phyloP scores from a whole-genome alignment of 306 rosid genomes.

The Begonia peltatifolia region DNA sequence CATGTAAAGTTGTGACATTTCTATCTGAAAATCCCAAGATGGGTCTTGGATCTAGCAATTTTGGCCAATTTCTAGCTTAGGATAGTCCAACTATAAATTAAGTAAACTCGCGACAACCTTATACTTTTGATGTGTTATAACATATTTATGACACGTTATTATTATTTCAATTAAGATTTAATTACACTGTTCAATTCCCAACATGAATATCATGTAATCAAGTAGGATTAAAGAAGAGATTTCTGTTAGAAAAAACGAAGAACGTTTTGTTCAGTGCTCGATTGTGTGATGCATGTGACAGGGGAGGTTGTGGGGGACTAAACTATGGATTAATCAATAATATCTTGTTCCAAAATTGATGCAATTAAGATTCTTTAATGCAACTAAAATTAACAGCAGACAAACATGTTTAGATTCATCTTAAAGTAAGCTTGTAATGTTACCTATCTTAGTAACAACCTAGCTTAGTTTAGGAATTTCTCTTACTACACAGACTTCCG shows the following conservation, averaged over 20 bases:
- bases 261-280: background rate
- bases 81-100: background rate
- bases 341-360: background rate
- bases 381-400: background rate
- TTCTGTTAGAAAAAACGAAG: background rate
- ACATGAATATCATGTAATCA: background rate
- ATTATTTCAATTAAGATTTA: background rate
- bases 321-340: background rate
- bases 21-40: background rate
- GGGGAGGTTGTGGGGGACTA: too few species aligned
- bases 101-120: background rate
- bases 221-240: background rate
- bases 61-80: background rate
- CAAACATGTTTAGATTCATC: background rate
- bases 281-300: too few species aligned
- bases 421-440: background rate
- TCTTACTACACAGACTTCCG: too few species aligned
- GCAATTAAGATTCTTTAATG: background rate
- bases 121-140: background rate
- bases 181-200: background rate
- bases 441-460: background rate
- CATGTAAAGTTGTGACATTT: background rate
- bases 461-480: background rate
- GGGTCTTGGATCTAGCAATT: constrained; percentile 8
- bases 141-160: background rate